Percentiles rank a stretch among this genome's conserved stretches.
These are phyloP conservation scores for Fusarium siculi DNA, from an alignment of 2,329 filamentous ascomycete genomes.

Conservation along the genomic window DNA sequence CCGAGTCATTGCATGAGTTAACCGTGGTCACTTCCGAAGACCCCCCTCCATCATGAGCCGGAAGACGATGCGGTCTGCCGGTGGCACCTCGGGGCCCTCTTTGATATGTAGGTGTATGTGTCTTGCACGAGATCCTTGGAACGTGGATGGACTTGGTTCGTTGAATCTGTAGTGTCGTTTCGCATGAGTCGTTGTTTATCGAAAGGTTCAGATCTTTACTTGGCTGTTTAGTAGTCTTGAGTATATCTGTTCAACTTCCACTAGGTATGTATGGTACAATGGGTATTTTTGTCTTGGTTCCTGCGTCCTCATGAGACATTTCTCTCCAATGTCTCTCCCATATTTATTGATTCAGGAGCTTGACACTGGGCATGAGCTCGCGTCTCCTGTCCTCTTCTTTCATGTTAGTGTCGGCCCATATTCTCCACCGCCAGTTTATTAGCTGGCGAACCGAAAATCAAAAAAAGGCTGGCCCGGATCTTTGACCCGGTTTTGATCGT, in stretches of 20 bases:
- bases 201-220: background rate
- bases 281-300: conserved; percentile 15
- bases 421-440: conserved; percentile 27
- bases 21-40: background rate
- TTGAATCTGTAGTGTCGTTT: background rate
- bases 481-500: conserved; percentile 4
- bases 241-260: background rate
- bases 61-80: conserved; percentile 27
- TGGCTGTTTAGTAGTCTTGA: background rate
- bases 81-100: conserved; percentile 17
- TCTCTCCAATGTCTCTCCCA: background rate
- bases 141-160: conserved; percentile 39
- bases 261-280: background rate
- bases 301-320: conserved; percentile 6
- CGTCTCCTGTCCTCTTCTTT: background rate
- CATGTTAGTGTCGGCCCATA: conserved; percentile 27
- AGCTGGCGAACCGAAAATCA: background rate
- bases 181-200: background rate
- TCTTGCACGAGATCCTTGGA: conserved; percentile 16
- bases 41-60: conserved; percentile 17
- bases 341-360: background rate
- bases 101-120: conserved; percentile 13
- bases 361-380: background rate
- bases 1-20: background rate
- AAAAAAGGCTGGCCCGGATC: background rate